Base-by-base conservation (phyloP, 345 rosid species). In the Linum lewisii region DNA sequence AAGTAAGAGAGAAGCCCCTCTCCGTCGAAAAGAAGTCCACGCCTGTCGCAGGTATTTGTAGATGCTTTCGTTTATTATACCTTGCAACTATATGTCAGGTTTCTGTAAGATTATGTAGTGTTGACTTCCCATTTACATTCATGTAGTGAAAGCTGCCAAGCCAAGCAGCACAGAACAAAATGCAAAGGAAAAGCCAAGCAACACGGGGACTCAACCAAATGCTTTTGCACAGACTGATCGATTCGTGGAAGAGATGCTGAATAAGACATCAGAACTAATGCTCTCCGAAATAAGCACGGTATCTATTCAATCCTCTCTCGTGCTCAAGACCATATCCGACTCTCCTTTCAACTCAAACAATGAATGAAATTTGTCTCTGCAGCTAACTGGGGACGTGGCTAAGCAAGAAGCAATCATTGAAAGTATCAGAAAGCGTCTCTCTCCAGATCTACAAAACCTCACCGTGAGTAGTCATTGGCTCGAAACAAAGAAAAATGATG, bases 161-260 rank as follows among this genome's bases (percentile, higher is more conserved):
- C 66, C 73, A 21, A 63, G 77, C 6, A 51, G 36, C 69, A 65
- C 64, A 1, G 72, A 19, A 15, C 72, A 78, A 63, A 79, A 74
- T 67, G 66, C 64, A 8, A 78, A 64, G 68, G 78, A 59, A 10
- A 73, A 72, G 59, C 34, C 80, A 5, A 61, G 50, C 21, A 63
- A 57, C 29, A 64, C 60, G 54, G 56, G 29, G 19, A 59, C 45
- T 42, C 65, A 71, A 13, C 61, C 72, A 57, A 51, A 62, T 63
- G 22, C 70, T 57, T 73, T 67, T 68, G 72, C 78, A 14, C 79
- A 78, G 59, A 72, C 81, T 6, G 87, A 67, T 70, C 78, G 69
- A 44, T 80, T 92, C 49, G 91, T 81, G 65, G 88, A 86, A 55
- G 88, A 92, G 69, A 73, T 86, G 63, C 70, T 88, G 57, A 66